phyloP scores from a whole-genome alignment of 2,329 filamentous ascomycete genomes.

The Colletotrichum lupini region DNA sequence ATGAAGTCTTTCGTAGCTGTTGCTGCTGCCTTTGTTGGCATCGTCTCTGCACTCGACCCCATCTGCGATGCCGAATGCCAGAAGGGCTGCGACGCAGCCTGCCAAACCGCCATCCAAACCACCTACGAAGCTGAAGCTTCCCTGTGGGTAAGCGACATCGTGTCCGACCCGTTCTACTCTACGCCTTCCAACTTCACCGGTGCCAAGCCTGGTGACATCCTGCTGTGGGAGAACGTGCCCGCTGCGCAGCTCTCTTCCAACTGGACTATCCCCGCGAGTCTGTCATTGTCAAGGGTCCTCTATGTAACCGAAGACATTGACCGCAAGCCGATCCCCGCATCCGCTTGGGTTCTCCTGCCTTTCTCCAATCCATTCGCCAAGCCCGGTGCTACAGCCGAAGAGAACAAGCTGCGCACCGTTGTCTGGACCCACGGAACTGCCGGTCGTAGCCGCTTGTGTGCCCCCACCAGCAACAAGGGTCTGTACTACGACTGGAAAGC shows the following conservation, averaged over 20 bases:
- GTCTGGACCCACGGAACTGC: slow-evolving; percentile 42
- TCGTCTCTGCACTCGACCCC: neutral
- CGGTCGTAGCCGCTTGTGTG: slow-evolving; percentile 37
- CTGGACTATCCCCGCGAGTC: slow-evolving; percentile 35
- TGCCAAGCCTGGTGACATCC: slow-evolving; percentile 12
- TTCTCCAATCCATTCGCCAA: slow-evolving; percentile 7
- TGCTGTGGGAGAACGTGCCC: slow-evolving; percentile 34
- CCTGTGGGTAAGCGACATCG: slow-evolving; percentile 15
- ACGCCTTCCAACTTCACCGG: slow-evolving; percentile 11
- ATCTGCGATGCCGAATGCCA: slow-evolving; percentile 21
- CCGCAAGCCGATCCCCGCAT: slow-evolving; percentile 32
- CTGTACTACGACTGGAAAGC: slow-evolving; percentile 40
- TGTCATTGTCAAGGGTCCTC: slow-evolving; percentile 20
- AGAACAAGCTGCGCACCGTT: slow-evolving; percentile 24
- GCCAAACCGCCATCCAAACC: slow-evolving; percentile 17
- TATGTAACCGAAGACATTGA: slow-evolving; percentile 38
- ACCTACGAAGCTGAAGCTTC: slow-evolving; percentile 12
- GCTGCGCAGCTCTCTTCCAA: slow-evolving; percentile 17
- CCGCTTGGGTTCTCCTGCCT: slow-evolving; percentile 33
- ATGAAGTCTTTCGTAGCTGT: neutral
- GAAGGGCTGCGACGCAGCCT: slow-evolving; percentile 7
- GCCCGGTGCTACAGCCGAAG: neutral
- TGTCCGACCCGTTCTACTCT: slow-evolving; percentile 19
- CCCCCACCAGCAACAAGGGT: slow-evolving; percentile 39
- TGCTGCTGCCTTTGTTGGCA: neutral